phyloP scores from a whole-genome alignment of 2,329 filamentous ascomycete genomes.

The Decorospora gaudefroyi region DNA sequence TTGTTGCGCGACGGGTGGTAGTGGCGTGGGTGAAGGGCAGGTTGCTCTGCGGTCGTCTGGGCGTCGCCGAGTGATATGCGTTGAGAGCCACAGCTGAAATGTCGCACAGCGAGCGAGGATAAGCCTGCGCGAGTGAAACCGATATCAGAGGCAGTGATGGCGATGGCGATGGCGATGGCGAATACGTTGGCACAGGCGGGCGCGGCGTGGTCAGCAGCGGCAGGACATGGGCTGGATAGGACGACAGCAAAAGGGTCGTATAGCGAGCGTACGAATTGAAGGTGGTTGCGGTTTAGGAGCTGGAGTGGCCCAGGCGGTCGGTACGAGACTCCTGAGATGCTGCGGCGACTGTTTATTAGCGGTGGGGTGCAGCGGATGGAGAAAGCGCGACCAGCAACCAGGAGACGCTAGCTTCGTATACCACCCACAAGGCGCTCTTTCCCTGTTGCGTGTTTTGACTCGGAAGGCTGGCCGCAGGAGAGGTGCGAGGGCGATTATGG shows the following conservation, averaged over 20 bases:
- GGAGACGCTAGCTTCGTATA: conserved; percentile 25
- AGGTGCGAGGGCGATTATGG: conserved; percentile 3
- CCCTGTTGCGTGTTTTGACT: conserved; percentile 5
- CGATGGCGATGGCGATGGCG: conserved; percentile 27
- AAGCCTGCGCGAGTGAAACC: conserved; percentile 26
- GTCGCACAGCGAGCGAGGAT: conserved; percentile 24
- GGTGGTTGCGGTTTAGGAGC: conserved; percentile 1
- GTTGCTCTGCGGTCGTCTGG: neutral
- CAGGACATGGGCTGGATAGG: conserved; percentile 5
- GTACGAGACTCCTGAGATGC: conserved; percentile 21
- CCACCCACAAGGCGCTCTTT: conserved; percentile 15
- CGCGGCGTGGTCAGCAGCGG: conserved; percentile 13
- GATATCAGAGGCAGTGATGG: conserved; percentile 16
- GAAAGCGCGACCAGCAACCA: conserved; percentile 10
- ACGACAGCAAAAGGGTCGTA: conserved; percentile 3
- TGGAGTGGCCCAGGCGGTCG: conserved; percentile 10
- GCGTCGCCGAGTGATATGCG: neutral
- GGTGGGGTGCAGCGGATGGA: conserved; percentile 15
- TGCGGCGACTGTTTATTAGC: conserved; percentile 20
- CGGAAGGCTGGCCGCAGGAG: conserved; percentile 7
- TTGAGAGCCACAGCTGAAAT: conserved; percentile 6
- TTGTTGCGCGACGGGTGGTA: neutral
- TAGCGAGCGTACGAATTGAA: conserved; percentile 23
- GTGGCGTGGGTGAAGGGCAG: conserved; percentile 1
- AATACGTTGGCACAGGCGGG: too few species aligned